Conservation (phyloP, 2,329 filamentous ascomycete species). For the Tolypocladium cylindrosporum region DNA sequence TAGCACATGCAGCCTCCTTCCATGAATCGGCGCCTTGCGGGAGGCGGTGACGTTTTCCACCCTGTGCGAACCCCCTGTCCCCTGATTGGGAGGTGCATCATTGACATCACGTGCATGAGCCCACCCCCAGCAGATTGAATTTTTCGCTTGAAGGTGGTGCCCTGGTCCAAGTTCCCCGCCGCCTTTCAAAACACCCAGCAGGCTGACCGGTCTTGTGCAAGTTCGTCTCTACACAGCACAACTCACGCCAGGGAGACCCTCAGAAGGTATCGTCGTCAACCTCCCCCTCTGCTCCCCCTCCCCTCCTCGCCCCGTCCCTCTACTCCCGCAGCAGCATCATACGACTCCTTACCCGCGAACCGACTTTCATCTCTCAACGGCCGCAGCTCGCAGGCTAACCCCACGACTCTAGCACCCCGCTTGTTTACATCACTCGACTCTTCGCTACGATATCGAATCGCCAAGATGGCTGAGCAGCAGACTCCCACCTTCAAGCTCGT, state of each 20-base stretch:
- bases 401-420: conserved; percentile 27
- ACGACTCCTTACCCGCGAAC: conserved; percentile 6
- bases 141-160: conserved; percentile 29
- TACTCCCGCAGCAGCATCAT: conserved; percentile 2
- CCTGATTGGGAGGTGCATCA: conserved; percentile 5
- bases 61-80: not conserved
- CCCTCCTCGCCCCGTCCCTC: conserved; percentile 14
- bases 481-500: conserved; percentile 97
- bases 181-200: conserved; percentile 30
- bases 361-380: conserved; percentile 7
- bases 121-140: conserved; percentile 27
- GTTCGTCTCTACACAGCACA: conserved; percentile 24
- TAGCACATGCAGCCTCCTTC: not conserved
- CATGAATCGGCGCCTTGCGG: not conserved
- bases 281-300: conserved; percentile 8
- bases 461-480: conserved; percentile 52
- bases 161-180: conserved; percentile 29
- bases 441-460: conserved; percentile 12
- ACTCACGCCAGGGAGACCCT: conserved; percentile 15
- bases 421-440: conserved; percentile 34
- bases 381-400: conserved; percentile 19
- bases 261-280: conserved; percentile 8
- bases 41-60: conserved; percentile 1
- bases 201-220: conserved; percentile 20
- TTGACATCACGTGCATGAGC: conserved; percentile 23